Percentiles rank a stretch among this genome's conserved stretches.
phyloP scores from a whole-genome alignment of 192 early-diverging fungal genomes.

The Glomus cerebriforme region DNA sequence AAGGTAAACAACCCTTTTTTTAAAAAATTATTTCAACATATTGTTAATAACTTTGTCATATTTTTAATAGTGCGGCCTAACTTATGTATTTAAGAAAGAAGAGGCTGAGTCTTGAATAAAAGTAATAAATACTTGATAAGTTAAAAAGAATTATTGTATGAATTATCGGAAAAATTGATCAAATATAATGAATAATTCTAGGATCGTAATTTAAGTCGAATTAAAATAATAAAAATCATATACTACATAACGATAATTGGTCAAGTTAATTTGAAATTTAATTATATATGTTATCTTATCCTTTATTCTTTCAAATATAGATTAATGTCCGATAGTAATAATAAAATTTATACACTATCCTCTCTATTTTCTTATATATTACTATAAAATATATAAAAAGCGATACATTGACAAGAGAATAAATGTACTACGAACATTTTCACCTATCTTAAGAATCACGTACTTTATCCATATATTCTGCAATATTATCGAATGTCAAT shows the following conservation, averaged over 20 bases:
- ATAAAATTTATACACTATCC: neutral
- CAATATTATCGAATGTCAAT: slow-evolving; percentile 8
- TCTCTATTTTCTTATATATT: neutral
- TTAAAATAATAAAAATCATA: too few relatives aligned
- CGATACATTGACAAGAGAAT: neutral
- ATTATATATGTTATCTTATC: neutral
- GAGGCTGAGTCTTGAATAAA: slow-evolving; percentile 44
- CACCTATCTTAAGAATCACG: neutral
- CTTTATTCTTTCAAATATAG: neutral
- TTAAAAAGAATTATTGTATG: too few relatives aligned
- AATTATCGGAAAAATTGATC: too few relatives aligned
- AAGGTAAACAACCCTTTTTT: too few relatives aligned
- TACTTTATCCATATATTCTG: neutral
- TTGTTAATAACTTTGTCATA: too few relatives aligned
- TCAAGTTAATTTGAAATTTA: neutral
- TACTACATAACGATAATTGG: too few relatives aligned
- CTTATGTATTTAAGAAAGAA: slow-evolving; percentile 92
- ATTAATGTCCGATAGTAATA: too few relatives aligned
- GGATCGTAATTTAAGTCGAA: too few relatives aligned
- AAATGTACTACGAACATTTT: neutral
- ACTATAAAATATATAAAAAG: neutral
- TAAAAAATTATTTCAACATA: neutral
- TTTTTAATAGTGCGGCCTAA: slow-evolving; percentile 77
- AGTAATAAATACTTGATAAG: neutral
- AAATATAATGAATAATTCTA: too few relatives aligned